Evolutionary conservation across 306 rosid species (phyloP), one percentile per base, ranked within the genome.

Genomic region (Alnus rubra): DNA sequence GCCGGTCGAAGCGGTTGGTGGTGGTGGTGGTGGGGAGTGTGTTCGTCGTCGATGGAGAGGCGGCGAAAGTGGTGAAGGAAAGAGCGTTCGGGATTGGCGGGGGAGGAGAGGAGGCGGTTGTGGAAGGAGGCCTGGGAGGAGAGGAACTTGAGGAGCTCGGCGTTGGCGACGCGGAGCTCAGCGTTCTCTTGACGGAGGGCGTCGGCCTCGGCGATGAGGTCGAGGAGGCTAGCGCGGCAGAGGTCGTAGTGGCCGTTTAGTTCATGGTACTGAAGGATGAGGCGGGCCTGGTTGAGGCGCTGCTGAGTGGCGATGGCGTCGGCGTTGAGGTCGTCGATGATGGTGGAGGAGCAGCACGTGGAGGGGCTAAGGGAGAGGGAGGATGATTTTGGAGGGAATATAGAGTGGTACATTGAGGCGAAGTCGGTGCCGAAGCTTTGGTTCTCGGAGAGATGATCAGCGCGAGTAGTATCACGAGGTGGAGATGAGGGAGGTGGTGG

Each of bases 281-380:
- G 81, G 15, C 89, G 83, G 9, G 89, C 89, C 68, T 81, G 88
- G 42, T n/a, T 51, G 71, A 86, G 85, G 44, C 82, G 82, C 56
- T 84, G 76, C 67, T 80, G 82, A 5, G 87, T 86, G 15, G 75
- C 65, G 12, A 14, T 64, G 12, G 76, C 59, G 11, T 39, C 74
- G 51, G 39, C 44, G 19, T 18, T 33, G 4, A 7, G 44, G 71
- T 70, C 58, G 1, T 58, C 80, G 4, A 76, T 74, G 31, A 69
- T 65, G 19, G 74, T 71, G 3, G 84, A 63, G 18, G 88, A 82
- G 42, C 75, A 78, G 33, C 78, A 78, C 11, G 88, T 84, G 42
- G 92, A 88, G 0, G n/a, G 89, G 47, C 88, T 86, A 31, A 79
- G 69, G 10, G 89, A 88, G 49, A 74, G 79, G 39, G 89, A 73